These are phyloP conservation scores for Tylopilus vinaceipallidus DNA, from an alignment of 768 basidiomycete genomes.

Conservation along the genomic window DNA sequence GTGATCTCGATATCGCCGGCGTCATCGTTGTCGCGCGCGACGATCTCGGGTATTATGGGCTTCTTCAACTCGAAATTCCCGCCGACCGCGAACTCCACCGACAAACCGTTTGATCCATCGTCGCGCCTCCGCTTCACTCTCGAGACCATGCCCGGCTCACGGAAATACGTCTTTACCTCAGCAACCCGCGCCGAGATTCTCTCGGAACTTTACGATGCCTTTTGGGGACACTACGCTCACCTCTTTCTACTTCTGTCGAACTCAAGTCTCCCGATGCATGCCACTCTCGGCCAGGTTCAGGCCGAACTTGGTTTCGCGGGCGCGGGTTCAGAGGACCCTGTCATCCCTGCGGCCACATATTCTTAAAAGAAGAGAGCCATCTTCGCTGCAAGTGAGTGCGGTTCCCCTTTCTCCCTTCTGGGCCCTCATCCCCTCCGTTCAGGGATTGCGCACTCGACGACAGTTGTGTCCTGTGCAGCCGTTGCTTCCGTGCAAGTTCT, in stretches of 20 bases:
- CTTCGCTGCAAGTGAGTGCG: slow-evolving; percentile 87
- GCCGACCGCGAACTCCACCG: slow-evolving; percentile 51
- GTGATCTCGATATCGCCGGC: too few species aligned
- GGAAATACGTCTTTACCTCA: slow-evolving; percentile 75
- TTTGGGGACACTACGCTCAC: slow-evolving; percentile 75
- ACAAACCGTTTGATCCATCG: slow-evolving; percentile 58
- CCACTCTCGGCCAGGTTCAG: slow-evolving; percentile 72
- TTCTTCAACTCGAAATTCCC: slow-evolving; percentile 52
- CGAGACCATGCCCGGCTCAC: slow-evolving; percentile 77
- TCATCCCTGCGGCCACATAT: slow-evolving; percentile 79
- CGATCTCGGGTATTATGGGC: slow-evolving; percentile 44
- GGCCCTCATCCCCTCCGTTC: slow-evolving; percentile 3
- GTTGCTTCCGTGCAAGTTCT: slow-evolving; percentile 86
- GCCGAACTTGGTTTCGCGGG: slow-evolving; percentile 53
- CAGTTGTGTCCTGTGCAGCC: slow-evolving; percentile 85
- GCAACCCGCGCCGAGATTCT: slow-evolving; percentile 77
- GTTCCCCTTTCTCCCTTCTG: slow-evolving; percentile 4
- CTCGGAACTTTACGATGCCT: slow-evolving; percentile 76
- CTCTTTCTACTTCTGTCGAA: slow-evolving; percentile 70
- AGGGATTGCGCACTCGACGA: slow-evolving; percentile 93
- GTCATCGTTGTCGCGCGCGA: too few species aligned
- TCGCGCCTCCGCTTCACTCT: slow-evolving; percentile 72
- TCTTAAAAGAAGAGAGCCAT: slow-evolving; percentile 88
- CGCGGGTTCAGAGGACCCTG: slow-evolving; percentile 56
- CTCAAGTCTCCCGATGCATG: slow-evolving; percentile 58